Percentiles rank a stretch among this genome's conserved stretches.
Evolutionary conservation across 495 filamentous ascomycete species (phyloP).

Genomic region (Copromyces sp.): DNA sequence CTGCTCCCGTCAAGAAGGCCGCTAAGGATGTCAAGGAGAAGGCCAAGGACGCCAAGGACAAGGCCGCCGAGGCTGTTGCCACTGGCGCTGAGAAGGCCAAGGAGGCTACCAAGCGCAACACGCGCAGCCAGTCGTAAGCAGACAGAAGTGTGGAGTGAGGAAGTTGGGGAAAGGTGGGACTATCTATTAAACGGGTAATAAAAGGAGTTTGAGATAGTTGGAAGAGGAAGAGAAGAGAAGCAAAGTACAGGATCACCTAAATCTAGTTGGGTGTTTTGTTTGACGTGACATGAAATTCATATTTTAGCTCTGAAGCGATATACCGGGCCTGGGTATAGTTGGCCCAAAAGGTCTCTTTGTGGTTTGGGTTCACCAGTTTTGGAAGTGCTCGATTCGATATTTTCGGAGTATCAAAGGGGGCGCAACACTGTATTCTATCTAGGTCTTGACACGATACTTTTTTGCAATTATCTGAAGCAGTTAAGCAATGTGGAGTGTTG

Average conservation of each 20-base stretch:
- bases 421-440: neutral
- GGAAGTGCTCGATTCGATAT: neutral
- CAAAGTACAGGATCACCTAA: neutral
- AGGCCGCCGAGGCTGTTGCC: conserved; percentile 58
- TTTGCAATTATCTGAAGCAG: neutral
- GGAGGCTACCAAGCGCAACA: conserved; percentile 47
- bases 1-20: conserved; percentile 43
- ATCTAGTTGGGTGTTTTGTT: neutral
- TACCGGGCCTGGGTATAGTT: neutral
- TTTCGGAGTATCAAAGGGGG: neutral
- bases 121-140: conserved; percentile 34
- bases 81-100: conserved; percentile 58
- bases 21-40: conserved; percentile 64
- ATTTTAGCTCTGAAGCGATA: neutral
- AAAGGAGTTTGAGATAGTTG: conserved; percentile 3
- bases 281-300: neutral
- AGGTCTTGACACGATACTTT: neutral
- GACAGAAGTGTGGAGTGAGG: neutral
- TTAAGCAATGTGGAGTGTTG: neutral
- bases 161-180: conserved; percentile 4
- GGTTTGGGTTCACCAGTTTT: neutral
- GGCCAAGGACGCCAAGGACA: conserved; percentile 66
- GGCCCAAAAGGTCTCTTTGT: neutral
- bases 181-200: conserved; percentile 8
- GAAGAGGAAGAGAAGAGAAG: neutral